phyloP scores from a whole-genome alignment of 2,329 filamentous ascomycete genomes.

The Trichoderma sp. region DNA sequence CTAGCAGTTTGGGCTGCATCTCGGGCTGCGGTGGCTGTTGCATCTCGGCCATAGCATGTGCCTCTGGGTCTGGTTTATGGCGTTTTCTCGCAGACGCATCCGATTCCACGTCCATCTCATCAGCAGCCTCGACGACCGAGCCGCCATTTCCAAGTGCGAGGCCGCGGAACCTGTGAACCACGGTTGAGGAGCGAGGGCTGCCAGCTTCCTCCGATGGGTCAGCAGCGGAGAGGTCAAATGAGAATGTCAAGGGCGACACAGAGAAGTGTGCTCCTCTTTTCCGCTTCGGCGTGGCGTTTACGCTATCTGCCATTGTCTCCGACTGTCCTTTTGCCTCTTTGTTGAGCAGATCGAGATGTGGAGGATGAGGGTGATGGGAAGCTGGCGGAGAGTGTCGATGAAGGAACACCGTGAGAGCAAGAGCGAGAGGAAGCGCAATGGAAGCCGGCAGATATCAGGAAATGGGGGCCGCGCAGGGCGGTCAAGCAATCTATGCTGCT shows the following conservation, averaged over 20 bases:
- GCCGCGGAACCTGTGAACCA: constrained; percentile 56
- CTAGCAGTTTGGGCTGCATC: neutral
- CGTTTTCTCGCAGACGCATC: constrained; percentile 45
- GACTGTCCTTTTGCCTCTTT: neutral
- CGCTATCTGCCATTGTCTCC: constrained; percentile 28
- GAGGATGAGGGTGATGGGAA: neutral
- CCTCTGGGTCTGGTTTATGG: constrained; percentile 39
- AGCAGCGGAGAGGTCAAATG: constrained; percentile 46
- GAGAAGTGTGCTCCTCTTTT: constrained; percentile 47
- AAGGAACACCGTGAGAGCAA: neutral
- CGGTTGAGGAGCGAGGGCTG: constrained; percentile 54
- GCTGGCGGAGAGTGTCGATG: neutral
- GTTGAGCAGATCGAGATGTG: neutral
- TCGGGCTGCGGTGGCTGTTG: neutral
- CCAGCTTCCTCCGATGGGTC: constrained; percentile 49
- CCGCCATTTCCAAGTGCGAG: constrained; percentile 53
- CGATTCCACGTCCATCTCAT: constrained; percentile 38
- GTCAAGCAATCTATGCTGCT: constrained; percentile 14
- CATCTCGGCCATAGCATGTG: constrained; percentile 35
- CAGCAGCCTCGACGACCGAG: constrained; percentile 43
- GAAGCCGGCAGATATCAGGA: constrained; percentile 5
- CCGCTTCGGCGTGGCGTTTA: constrained; percentile 48
- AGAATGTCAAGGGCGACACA: constrained; percentile 47
- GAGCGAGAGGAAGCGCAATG: neutral
- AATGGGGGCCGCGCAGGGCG: constrained; percentile 16